Evolutionary conservation across 768 basidiomycete species (phyloP), one percentile per base, ranked within the genome.

Genomic region (Mrakia hoshinonis): DNA sequence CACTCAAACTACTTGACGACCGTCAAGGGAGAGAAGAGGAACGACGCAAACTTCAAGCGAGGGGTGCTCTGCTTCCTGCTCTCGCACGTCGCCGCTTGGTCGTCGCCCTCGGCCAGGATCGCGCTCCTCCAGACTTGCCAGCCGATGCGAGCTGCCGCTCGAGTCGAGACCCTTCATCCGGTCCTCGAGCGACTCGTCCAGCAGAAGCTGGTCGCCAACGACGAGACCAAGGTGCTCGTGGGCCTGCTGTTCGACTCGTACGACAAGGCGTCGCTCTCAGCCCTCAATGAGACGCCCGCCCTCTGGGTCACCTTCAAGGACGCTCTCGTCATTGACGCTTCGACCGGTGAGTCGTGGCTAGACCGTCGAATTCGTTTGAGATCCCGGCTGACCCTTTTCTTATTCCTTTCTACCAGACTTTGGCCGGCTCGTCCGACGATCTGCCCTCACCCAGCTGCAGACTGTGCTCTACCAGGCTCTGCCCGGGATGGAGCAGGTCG

Each of bases 51-150:
- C 68, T 87, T 87, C 78, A 90, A 86, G 76, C 84, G 85, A 73
- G 84, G 87, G 15, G 81, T 93, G 52, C 76, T 90, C 51, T 91
- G 88, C 76, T 92, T 85, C 78, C 78, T 96, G 0, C 80, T 90
- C 7, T 93, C 93, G 1, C 94, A 97, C 77, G 82, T 89, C 74
- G 83, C 84, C 60, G 84, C 85, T 4, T 84, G 89, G 74, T 79
- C 82, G 2, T 76, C 84, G 3, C 78, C 84, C 2, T 70, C 75
- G 0, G 82, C 84, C 22, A 85, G 87, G 72, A 76, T 85, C 13
- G 76, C 80, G 13, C 79, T 97, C 0, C 81, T 97, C 22, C 79
- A 74, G 5, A 79, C 81, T 43, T 68, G 86, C 12, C 76, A 81
- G 34, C 79, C 81, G 11, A 81, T 89, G 48, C 81, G 84, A 4